These are phyloP conservation scores for Lachnellula arida DNA, from an alignment of 2,329 filamentous ascomycete species.

Conservation along the genomic window DNA sequence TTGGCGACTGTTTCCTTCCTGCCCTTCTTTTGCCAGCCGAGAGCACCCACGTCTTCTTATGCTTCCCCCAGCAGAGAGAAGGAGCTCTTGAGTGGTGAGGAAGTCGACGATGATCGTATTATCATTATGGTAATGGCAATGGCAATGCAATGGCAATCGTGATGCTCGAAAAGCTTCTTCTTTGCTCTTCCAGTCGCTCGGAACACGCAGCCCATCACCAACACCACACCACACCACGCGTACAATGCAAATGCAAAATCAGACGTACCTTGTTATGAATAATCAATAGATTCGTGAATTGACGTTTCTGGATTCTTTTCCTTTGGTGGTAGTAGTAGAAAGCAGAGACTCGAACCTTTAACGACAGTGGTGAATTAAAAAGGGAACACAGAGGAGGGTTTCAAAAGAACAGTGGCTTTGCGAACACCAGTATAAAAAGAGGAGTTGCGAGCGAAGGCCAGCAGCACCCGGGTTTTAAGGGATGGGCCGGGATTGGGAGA, in stretches of 20 bases:
- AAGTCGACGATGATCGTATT: background rate
- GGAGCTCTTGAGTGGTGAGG: background rate
- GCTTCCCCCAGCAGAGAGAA: background rate
- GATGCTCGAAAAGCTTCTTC: too few relatives aligned
- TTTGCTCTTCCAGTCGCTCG: too few relatives aligned
- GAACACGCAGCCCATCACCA: too few relatives aligned
- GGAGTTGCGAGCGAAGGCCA: background rate
- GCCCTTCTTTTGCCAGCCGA: background rate
- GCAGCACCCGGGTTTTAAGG: conserved; percentile 8
- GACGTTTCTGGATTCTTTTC: background rate
- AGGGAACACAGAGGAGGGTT: conserved; percentile 17
- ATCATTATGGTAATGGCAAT: too few relatives aligned
- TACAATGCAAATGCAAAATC: too few relatives aligned
- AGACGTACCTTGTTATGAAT: too few relatives aligned
- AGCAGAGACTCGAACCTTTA: conserved; percentile 16
- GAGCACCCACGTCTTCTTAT: background rate
- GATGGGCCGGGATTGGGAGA: background rate
- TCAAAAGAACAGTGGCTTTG: conserved; percentile 19
- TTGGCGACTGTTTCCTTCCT: background rate
- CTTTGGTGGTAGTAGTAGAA: background rate
- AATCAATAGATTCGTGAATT: background rate
- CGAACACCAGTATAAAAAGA: conserved; percentile 6
- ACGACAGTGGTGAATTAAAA: conserved; percentile 25
- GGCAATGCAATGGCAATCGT: too few relatives aligned
- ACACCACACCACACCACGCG: too few relatives aligned